phyloP scores from a whole-genome alignment of 2,329 filamentous ascomycete species.

The Uncinocarpus reesii region DNA sequence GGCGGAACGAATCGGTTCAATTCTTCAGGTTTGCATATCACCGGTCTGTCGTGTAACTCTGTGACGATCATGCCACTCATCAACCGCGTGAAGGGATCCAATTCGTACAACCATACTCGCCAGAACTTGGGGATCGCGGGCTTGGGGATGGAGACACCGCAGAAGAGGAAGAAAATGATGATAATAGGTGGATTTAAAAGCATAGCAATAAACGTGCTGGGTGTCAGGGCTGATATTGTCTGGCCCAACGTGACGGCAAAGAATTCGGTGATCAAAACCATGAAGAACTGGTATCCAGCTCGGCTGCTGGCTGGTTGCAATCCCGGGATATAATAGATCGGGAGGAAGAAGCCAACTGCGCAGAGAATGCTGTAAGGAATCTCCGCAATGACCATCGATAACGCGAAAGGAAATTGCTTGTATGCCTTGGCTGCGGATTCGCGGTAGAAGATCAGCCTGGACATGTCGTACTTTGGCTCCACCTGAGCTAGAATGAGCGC shows the following conservation, averaged over 20 bases:
- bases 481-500: slow-evolving; percentile 75
- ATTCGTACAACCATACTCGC: slow-evolving; percentile 69
- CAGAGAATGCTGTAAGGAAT: slow-evolving; percentile 75
- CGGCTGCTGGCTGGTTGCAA: slow-evolving; percentile 53
- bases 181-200: slow-evolving; percentile 68
- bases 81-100: slow-evolving; percentile 56
- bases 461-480: slow-evolving; percentile 72
- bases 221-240: slow-evolving; percentile 64
- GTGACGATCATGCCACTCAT: slow-evolving; percentile 33
- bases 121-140: slow-evolving; percentile 57
- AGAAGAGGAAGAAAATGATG: slow-evolving; percentile 59
- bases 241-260: slow-evolving; percentile 76
- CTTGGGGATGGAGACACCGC: slow-evolving; percentile 44
- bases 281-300: slow-evolving; percentile 79
- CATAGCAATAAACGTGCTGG: slow-evolving; percentile 57
- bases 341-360: slow-evolving; percentile 69
- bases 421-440: slow-evolving; percentile 83
- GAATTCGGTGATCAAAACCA: slow-evolving; percentile 70
- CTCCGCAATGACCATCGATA: slow-evolving; percentile 70
- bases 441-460: slow-evolving; percentile 72
- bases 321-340: slow-evolving; percentile 74
- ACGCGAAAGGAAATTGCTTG: slow-evolving; percentile 64
- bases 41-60: slow-evolving; percentile 25
- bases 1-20: slow-evolving; percentile 41
- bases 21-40: slow-evolving; percentile 28